Evolutionary conservation across 1,284 basidiomycete genomes (phyloP).

Genomic region (Retiboletus fuscus): DNA sequence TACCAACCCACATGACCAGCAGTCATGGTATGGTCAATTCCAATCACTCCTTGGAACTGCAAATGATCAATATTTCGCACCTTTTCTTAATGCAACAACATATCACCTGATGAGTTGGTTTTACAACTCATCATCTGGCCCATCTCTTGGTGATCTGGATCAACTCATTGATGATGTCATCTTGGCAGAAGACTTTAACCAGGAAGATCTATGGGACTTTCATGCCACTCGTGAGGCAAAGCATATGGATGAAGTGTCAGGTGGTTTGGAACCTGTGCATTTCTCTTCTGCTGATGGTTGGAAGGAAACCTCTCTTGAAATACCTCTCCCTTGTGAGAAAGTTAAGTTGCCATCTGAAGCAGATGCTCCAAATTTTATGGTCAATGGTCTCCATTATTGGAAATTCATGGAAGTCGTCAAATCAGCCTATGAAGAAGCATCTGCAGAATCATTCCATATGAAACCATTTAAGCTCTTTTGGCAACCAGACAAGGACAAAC

Average conservation of each 20-base stretch:
- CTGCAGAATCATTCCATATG: constrained; percentile 35
- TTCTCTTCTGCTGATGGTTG: constrained; percentile 38
- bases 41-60: not conserved
- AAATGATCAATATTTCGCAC: constrained; percentile 21
- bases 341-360: not conserved
- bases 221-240: constrained; percentile 23
- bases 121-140: constrained; percentile 38
- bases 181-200: constrained; percentile 37
- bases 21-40: not conserved
- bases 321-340: constrained; percentile 40
- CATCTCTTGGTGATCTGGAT: constrained; percentile 46
- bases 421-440: constrained; percentile 24
- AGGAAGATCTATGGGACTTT: constrained; percentile 37
- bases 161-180: constrained; percentile 48
- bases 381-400: constrained; percentile 30
- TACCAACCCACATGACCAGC: not conserved
- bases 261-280: not conserved
- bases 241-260: constrained; percentile 31
- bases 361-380: constrained; percentile 25
- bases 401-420: constrained; percentile 35
- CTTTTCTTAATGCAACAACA: constrained; percentile 45
- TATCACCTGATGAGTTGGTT: constrained; percentile 49
- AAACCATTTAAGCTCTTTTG: constrained; percentile 44
- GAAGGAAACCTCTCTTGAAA: constrained; percentile 37
- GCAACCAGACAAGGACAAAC: constrained; percentile 16